Base-by-base conservation (phyloP, 352 stramenopile genomes). In the Pythium utonaiense region DNA sequence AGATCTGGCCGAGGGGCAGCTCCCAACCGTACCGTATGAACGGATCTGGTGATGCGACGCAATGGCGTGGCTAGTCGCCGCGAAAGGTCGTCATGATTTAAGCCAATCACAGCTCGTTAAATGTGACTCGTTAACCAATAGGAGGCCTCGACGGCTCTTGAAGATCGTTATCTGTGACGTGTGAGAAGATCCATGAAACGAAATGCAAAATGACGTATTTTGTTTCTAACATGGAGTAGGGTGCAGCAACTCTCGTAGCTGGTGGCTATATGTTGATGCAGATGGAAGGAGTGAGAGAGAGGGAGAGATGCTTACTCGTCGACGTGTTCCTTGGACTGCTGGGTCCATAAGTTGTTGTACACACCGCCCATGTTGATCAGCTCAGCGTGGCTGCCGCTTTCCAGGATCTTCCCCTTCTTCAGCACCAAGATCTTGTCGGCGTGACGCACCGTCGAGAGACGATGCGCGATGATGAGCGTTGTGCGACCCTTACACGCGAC, bases 381-480 rank as follows among this genome's bases (percentile, higher is more conserved):
- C 21, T 68, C 17, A 9, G 60, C 30, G 60, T 90, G 80, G 24
- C 57, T 79, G 5, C 80, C 80, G 5, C 53, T 68, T 60, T 90
- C 80, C 0, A 85, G 51, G 47, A 90, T 69, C 19, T 56, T 62
- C 6, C 80, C 80, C 47, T 80, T 78, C 54, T 84, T 51, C 12
- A 90, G 54, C 49, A 90, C 80, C 24, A 90, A 27, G 50, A 90
- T 88, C 30, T 74, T 77, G 75, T 93, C 70, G 1, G 84, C 81
- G 48, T 89, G 73, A 9, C 77, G 78, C 8, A 93, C 67, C 1
- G 84, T 93, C n/a, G 80, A 91, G n/a, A 93, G 74, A 10, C 84
- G 75, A 53, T 93, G 84, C 3, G 84, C 84, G 31, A 93, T 92
- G 58, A 90, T 86, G 47, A 94, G 60, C 17, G 79, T 91, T 31